A percentile compares a stretch with the other conserved stretches of the same genome.
Conservation (phyloP, 2,329 filamentous ascomycete species). For the Colletotrichum viniferum region DNA sequence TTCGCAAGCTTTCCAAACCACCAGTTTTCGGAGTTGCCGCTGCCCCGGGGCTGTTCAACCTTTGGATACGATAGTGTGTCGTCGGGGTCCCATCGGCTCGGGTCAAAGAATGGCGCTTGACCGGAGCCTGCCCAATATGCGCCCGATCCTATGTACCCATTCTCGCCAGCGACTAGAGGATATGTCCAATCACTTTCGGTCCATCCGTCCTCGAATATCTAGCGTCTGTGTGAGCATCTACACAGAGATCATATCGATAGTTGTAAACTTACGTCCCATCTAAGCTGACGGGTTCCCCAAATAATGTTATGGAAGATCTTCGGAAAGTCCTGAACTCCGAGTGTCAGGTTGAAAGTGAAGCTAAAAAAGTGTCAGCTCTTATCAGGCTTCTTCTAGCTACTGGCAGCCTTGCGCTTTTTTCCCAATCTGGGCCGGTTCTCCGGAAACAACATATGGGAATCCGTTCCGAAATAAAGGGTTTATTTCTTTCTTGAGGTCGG, state of each 20-base stretch:
- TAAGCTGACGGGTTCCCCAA: slow-evolving; percentile 24
- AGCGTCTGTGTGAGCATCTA: neutral
- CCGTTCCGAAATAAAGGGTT: slow-evolving; percentile 12
- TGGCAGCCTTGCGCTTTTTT: neutral
- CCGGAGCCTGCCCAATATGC: slow-evolving; percentile 25
- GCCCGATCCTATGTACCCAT: slow-evolving; percentile 46
- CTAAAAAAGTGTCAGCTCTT: neutral
- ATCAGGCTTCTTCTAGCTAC: neutral
- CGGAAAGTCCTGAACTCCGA: slow-evolving; percentile 44
- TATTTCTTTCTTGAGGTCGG: slow-evolving; percentile 25
- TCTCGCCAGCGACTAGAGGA: slow-evolving; percentile 41
- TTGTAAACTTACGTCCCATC: slow-evolving; percentile 20
- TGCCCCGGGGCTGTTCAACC: slow-evolving; percentile 16
- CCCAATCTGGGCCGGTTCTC: neutral
- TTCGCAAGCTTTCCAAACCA: slow-evolving; percentile 49
- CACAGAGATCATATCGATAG: neutral
- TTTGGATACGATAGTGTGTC: slow-evolving; percentile 29
- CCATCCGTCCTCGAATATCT: slow-evolving; percentile 44
- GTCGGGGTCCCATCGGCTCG: slow-evolving; percentile 25
- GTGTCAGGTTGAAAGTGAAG: slow-evolving; percentile 66
- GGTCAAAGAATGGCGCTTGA: slow-evolving; percentile 22
- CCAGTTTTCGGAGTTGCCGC: slow-evolving; percentile 32
- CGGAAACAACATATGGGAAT: neutral
- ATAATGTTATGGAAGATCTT: slow-evolving; percentile 21
- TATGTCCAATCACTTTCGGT: slow-evolving; percentile 45